phyloP scores from a whole-genome alignment of 2,329 filamentous ascomycete species.

The Magnaporthales sp. region DNA sequence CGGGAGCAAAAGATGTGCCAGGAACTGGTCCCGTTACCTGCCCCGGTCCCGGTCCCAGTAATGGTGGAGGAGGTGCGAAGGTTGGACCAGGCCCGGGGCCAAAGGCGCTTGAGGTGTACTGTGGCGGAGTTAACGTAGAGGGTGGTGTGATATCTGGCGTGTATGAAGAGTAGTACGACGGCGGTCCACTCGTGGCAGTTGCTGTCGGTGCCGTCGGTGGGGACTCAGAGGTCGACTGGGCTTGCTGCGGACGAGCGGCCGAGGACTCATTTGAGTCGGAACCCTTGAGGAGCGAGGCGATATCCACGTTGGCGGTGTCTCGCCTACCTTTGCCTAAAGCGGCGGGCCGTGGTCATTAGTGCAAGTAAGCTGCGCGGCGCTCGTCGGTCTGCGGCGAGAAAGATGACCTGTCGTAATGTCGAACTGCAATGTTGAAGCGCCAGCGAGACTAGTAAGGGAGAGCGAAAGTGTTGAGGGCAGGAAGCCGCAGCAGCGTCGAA shows the following conservation, averaged over 20 bases:
- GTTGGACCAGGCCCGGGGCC: conserved; percentile 3
- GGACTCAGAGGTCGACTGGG: conserved; percentile 26
- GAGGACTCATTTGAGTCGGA: conserved; percentile 65
- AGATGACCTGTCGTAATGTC: background rate
- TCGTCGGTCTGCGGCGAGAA: background rate
- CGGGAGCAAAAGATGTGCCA: background rate
- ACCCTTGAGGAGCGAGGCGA: conserved; percentile 77
- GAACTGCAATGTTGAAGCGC: background rate
- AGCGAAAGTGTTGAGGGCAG: background rate
- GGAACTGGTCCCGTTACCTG: conserved; percentile 1
- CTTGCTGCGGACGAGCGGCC: conserved; percentile 32
- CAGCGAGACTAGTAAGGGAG: background rate
- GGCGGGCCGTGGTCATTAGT: conserved; percentile 23
- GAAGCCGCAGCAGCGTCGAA: background rate
- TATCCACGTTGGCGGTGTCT: conserved; percentile 78
- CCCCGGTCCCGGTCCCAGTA: conserved; percentile 7
- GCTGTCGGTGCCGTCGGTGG: conserved; percentile 26
- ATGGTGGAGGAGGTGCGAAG: background rate
- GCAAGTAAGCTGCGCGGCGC: conserved; percentile 10
- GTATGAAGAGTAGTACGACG: conserved; percentile 1
- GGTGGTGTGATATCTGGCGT: background rate
- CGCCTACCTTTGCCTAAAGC: conserved; percentile 22
- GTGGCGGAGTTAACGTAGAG: background rate
- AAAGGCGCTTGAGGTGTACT: conserved; percentile 11
- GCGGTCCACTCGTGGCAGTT: conserved; percentile 18